phyloP scores from a whole-genome alignment of 2,329 filamentous ascomycete genomes.

The Aspergillus sp. region DNA sequence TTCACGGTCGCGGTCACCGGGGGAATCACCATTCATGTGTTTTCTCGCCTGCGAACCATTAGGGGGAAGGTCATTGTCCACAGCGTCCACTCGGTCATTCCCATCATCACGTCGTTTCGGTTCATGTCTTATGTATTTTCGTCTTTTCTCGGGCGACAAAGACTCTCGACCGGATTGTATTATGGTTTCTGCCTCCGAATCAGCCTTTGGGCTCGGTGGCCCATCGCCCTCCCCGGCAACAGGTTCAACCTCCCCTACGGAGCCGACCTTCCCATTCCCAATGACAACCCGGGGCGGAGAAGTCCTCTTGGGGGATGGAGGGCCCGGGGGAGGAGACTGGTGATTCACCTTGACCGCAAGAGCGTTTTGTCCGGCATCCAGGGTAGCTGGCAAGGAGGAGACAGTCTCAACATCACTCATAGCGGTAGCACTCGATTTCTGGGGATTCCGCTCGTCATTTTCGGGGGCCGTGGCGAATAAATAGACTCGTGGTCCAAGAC shows the following conservation, averaged over 20 bases:
- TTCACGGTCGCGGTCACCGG: constrained; percentile 21
- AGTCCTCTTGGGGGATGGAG: constrained; percentile 23
- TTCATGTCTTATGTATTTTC: constrained; percentile 41
- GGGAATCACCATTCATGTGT: constrained; percentile 27
- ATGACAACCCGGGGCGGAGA: constrained; percentile 18
- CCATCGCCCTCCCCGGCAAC: constrained; percentile 34
- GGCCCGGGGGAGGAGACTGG: constrained; percentile 22
- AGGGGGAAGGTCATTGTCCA: constrained; percentile 20
- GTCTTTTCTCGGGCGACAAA: constrained; percentile 48
- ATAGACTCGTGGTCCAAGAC: constrained; percentile 30
- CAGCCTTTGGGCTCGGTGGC: constrained; percentile 40
- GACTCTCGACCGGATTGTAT: constrained; percentile 49
- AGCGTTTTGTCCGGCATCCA: constrained; percentile 33
- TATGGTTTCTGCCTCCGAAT: constrained; percentile 51
- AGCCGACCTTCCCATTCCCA: constrained; percentile 18
- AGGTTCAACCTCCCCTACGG: constrained; percentile 25
- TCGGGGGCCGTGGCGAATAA: constrained; percentile 40
- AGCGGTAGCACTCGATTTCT: constrained; percentile 44
- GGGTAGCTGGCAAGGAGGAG: constrained; percentile 38
- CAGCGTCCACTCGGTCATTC: constrained; percentile 17
- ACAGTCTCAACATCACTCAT: constrained; percentile 49
- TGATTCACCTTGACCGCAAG: constrained; percentile 34
- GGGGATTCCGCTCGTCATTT: constrained; percentile 45
- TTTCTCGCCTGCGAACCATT: constrained; percentile 28
- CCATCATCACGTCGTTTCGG: constrained; percentile 31